Conservation (phyloP, 305 asterid genomes). For the Andrographis paniculata region DNA sequence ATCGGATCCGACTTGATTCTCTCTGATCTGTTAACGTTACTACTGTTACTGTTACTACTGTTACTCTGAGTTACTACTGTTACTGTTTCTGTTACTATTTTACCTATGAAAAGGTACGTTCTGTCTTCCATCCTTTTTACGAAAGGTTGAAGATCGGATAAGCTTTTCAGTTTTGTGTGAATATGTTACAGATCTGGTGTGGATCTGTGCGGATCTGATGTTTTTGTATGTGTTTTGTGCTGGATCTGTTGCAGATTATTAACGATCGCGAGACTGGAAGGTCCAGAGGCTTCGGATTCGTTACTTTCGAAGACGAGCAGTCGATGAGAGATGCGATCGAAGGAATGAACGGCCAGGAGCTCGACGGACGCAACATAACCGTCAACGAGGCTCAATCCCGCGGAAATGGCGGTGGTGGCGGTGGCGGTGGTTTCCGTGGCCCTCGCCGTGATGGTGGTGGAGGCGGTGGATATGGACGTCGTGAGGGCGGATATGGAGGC, state of each 20-base stretch:
- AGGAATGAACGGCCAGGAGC: constrained; percentile 54
- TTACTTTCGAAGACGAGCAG: constrained; percentile 44
- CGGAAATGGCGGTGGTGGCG: constrained; percentile 44
- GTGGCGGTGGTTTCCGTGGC: constrained; percentile 42
- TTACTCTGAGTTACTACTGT: constrained; percentile 16
- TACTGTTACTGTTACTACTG: constrained; percentile 32
- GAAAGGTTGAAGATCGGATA: constrained; percentile 38
- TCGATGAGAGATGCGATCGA: constrained; percentile 51
- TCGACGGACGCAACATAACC: constrained; percentile 58
- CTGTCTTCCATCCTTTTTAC: constrained; percentile 34
- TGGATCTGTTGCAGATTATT: constrained; percentile 28
- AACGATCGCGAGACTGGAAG: constrained; percentile 64
- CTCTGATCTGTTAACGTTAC: constrained; percentile 32
- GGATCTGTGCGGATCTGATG: constrained; percentile 1
- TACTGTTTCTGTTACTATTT: constrained; percentile 46
- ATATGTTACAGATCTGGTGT: constrained; percentile 7
- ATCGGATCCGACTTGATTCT: constrained; percentile 46
- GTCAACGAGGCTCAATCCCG: constrained; percentile 69
- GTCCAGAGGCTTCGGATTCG: constrained; percentile 64
- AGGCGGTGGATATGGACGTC: constrained; percentile 27
- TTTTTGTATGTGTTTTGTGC: background rate
- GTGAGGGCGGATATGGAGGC: constrained; percentile 19
- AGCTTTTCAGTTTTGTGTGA: constrained; percentile 21
- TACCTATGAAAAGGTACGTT: constrained; percentile 44
- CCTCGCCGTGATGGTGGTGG: constrained; percentile 21